Evolutionary conservation across 768 basidiomycete species (phyloP).

Genomic region (Butyriboletus loyo): DNA sequence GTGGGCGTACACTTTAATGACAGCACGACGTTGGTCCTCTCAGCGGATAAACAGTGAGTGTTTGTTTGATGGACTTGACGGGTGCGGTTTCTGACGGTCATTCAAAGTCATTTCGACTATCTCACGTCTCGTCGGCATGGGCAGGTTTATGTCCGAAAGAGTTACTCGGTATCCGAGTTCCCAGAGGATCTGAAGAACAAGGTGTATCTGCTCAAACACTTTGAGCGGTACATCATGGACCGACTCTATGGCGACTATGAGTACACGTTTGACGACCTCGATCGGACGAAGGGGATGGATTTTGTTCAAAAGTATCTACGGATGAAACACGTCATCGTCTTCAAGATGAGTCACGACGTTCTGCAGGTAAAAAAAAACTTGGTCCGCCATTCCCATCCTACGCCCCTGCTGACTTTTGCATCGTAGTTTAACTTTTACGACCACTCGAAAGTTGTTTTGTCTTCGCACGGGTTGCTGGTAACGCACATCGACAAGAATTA

Average conservation of each 20-base stretch:
- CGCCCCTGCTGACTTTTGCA: not conserved
- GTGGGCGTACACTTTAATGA: conserved; percentile 98
- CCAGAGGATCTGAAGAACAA: conserved; percentile 87
- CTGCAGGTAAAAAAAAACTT: too few species aligned
- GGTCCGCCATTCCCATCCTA: too few species aligned
- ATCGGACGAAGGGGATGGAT: conserved; percentile 80
- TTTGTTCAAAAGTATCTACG: conserved; percentile 94
- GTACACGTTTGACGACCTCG: conserved; percentile 72
- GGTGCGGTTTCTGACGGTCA: not conserved
- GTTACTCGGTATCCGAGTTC: conserved; percentile 63
- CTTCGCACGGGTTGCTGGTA: conserved; percentile 71
- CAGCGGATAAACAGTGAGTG: conserved; percentile 81
- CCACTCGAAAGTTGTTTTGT: conserved; percentile 92
- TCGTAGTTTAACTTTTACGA: conserved; percentile 96
- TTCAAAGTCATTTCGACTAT: conserved; percentile 75
- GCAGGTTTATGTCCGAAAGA: conserved; percentile 67
- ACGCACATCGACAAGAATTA: conserved; percentile 93
- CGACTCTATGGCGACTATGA: conserved; percentile 81
- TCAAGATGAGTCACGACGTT: conserved; percentile 93
- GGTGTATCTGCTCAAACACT: conserved; percentile 89
- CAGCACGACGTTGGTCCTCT: conserved; percentile 79
- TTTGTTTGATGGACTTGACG: not conserved
- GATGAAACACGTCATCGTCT: conserved; percentile 96
- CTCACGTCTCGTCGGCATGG: conserved; percentile 68
- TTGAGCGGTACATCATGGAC: conserved; percentile 93